Percentiles rank a stretch among this genome's conserved stretches.
Conservation (phyloP, 176 grass and related monocot species). For the Elaeis guineensis region DNA sequence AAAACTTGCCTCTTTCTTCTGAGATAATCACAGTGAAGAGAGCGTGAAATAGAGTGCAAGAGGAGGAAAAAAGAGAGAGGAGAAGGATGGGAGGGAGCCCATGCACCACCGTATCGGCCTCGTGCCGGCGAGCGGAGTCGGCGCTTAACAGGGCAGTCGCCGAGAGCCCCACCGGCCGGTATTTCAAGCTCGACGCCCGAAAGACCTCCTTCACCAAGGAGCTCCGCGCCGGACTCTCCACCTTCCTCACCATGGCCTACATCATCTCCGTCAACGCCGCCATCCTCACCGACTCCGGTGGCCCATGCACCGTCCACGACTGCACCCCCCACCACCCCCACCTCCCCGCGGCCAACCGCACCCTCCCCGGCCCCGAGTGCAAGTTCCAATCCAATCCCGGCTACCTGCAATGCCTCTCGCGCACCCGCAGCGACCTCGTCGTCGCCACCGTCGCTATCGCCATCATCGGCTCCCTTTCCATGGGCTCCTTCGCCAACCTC, state of each 20-base stretch:
- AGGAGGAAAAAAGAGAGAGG: no score
- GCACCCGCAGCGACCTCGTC: slow-evolving; percentile 7
- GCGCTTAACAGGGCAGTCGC: background rate
- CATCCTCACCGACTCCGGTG: slow-evolving; percentile 12
- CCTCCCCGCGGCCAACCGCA: no score
- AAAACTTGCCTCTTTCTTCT: no score
- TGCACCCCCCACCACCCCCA: background rate
- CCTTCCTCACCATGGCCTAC: slow-evolving; percentile 17
- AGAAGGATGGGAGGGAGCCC: no score
- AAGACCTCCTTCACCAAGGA: slow-evolving; percentile 8
- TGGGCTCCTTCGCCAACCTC: slow-evolving; percentile 11
- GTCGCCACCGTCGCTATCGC: slow-evolving; percentile 1
- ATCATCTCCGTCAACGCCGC: slow-evolving; percentile 16
- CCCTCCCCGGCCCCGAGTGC: background rate
- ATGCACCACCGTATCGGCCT: no score
- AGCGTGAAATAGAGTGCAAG: no score
- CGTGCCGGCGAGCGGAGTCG: slow-evolving; percentile 3
- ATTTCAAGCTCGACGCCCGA: slow-evolving; percentile 1
- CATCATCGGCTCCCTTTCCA: background rate
- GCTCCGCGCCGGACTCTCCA: slow-evolving; percentile 3
- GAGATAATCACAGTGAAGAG: no score
- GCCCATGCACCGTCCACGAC: slow-evolving; percentile 3
- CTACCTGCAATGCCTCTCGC: background rate
- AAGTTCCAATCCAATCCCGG: slow-evolving; percentile 6
- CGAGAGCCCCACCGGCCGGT: slow-evolving; percentile 1